phyloP scores from a whole-genome alignment of 192 early-diverging fungal species.

The Coemansia sp. region DNA sequence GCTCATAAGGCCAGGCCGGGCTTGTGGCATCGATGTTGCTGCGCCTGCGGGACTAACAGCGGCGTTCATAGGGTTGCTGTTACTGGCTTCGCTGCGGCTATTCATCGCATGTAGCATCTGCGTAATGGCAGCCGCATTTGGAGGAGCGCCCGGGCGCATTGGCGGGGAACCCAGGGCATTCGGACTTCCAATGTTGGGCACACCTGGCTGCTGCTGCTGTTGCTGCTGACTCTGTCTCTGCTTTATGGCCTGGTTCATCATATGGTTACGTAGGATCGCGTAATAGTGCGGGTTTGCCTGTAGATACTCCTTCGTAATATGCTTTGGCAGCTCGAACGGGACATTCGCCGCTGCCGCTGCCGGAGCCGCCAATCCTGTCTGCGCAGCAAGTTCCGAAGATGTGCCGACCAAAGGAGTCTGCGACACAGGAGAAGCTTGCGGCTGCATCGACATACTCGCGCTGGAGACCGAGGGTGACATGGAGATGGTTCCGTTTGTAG shows the following conservation, averaged over 20 bases:
- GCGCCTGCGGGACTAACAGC: not conserved
- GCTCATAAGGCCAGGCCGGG: constrained; percentile 12
- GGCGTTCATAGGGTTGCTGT: constrained; percentile 3
- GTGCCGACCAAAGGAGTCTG: not conserved
- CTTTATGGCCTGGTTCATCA: constrained; percentile 7
- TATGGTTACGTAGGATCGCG: constrained; percentile 24
- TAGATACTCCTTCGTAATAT: constrained; percentile 46
- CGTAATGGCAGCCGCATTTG: constrained; percentile 20
- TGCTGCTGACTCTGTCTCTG: constrained; percentile 19
- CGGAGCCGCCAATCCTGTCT: not conserved
- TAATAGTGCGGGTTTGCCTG: constrained; percentile 39
- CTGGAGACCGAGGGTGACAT: not conserved
- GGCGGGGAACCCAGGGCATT: constrained; percentile 33
- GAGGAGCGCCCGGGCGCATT: constrained; percentile 27
- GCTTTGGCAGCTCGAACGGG: constrained; percentile 17
- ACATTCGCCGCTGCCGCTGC: not conserved
- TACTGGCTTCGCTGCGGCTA: not conserved
- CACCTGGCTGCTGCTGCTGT: constrained; percentile 3
- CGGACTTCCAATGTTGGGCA: constrained; percentile 9
- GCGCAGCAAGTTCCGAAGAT: not conserved
- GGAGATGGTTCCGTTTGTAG: constrained; percentile 1
- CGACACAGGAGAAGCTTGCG: not conserved
- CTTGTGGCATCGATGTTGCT: not conserved
- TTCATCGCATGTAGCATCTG: constrained; percentile 28
- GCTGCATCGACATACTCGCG: not conserved